These are phyloP conservation scores for Truncatella angustata DNA, from an alignment of 2,329 filamentous ascomycete species.

Conservation along the genomic window DNA sequence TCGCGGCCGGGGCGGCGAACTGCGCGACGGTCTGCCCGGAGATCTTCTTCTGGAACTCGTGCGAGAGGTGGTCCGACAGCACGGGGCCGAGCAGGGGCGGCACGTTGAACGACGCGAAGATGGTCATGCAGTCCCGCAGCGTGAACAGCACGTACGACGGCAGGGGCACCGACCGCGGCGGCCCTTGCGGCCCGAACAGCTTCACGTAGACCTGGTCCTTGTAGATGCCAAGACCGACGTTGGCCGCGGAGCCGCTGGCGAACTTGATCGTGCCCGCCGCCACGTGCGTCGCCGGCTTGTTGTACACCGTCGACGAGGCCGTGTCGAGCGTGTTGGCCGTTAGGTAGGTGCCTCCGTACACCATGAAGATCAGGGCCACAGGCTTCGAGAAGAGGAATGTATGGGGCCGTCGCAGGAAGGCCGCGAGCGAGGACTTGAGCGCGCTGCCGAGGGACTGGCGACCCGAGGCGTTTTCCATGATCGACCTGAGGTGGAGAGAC, in stretches of 20 bases:
- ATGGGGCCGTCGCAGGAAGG: constrained; percentile 60
- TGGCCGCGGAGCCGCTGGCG: constrained; percentile 73
- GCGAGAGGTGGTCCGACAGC: constrained; percentile 54
- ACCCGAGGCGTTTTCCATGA: constrained; percentile 81
- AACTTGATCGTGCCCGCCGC: constrained; percentile 81
- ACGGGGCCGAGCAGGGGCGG: constrained; percentile 74
- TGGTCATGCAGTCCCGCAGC: constrained; percentile 79
- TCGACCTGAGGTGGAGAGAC: constrained; percentile 49
- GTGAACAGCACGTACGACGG: constrained; percentile 78
- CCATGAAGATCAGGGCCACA: constrained; percentile 65
- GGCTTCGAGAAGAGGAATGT: constrained; percentile 62
- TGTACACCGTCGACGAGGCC: constrained; percentile 59
- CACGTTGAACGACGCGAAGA: constrained; percentile 90
- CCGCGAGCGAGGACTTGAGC: constrained; percentile 54
- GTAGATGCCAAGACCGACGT: constrained; percentile 82
- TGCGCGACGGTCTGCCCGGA: constrained; percentile 68
- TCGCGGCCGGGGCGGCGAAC: constrained; percentile 73
- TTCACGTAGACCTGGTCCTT: constrained; percentile 85
- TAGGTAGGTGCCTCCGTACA: constrained; percentile 88
- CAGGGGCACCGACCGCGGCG: constrained; percentile 59
- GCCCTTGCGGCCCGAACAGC: constrained; percentile 67
- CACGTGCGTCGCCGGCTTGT: constrained; percentile 57
- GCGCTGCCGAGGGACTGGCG: constrained; percentile 58
- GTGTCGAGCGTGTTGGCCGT: constrained; percentile 90
- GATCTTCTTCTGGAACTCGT: constrained; percentile 48